phyloP scores from a whole-genome alignment of 176 grass and related monocot species.

The Hordeum marinum region DNA sequence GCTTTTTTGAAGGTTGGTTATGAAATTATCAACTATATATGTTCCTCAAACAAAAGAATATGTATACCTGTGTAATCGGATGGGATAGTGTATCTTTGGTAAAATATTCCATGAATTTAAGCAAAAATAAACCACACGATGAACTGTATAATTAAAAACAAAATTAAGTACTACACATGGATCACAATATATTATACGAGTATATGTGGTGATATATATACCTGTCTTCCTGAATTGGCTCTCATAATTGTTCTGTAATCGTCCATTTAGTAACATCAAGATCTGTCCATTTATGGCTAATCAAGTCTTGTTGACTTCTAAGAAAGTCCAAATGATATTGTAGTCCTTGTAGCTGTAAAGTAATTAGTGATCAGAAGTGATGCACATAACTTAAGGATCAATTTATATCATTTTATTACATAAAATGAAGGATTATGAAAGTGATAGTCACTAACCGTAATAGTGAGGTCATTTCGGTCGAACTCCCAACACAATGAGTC shows the following conservation, averaged over 20 bases:
- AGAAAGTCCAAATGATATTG: background rate
- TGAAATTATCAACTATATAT: too few relatives aligned
- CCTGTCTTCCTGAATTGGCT: background rate
- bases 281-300: background rate
- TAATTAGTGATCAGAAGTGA: background rate
- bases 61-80: too few relatives aligned
- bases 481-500: background rate
- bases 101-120: too few relatives aligned
- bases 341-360: background rate
- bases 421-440: background rate
- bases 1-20: too few relatives aligned
- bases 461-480: background rate
- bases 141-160: too few relatives aligned
- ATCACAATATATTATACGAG: too few relatives aligned
- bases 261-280: background rate
- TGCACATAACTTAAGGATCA: background rate
- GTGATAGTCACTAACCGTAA: background rate
- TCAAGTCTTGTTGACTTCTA: background rate
- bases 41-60: too few relatives aligned
- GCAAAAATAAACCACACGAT: too few relatives aligned
- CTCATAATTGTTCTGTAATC: background rate
- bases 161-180: too few relatives aligned
- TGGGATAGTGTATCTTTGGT: too few relatives aligned
- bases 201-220: too few relatives aligned
- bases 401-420: background rate